Percentiles rank a stretch among this genome's conserved stretches.
Evolutionary conservation across 352 stramenopile species (phyloP).

Genomic region (Globisporangium alternatum): DNA sequence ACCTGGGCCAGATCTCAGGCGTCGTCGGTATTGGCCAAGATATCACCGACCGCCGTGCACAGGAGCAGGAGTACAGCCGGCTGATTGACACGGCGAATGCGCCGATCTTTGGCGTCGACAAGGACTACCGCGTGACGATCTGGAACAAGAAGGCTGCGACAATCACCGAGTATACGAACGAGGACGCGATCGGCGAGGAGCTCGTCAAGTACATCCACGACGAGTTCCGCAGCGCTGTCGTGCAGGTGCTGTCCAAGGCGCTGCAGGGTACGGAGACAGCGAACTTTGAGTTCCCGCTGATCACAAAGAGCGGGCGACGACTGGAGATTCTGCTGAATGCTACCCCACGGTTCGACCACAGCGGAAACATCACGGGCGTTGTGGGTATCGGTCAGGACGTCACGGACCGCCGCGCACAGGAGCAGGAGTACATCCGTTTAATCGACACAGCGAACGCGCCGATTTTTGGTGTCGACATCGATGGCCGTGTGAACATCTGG

Average conservation of each 20-base stretch:
- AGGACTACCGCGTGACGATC: conserved; percentile 64
- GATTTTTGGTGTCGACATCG: not conserved
- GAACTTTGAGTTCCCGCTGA: conserved; percentile 86
- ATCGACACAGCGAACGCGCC: not conserved
- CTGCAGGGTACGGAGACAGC: conserved; percentile 35
- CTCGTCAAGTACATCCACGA: not conserved
- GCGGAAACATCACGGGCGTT: not conserved
- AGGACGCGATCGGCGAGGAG: not conserved
- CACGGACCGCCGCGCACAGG: conserved; percentile 10
- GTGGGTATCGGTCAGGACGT: not conserved
- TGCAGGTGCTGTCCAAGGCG: not conserved
- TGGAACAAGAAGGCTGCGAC: conserved; percentile 66
- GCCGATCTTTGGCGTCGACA: conserved; percentile 75
- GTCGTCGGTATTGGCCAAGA: conserved; percentile 83
- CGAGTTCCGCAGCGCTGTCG: not conserved
- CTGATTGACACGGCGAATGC: conserved; percentile 77
- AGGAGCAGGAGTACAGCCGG: conserved; percentile 86
- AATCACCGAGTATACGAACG: not conserved
- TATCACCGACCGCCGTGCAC: conserved; percentile 77
- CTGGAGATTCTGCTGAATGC: not conserved
- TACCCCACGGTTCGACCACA: not conserved
- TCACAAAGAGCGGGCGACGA: conserved; percentile 41
- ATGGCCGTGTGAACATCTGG: conserved; percentile 15
- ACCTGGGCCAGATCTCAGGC: conserved; percentile 57
- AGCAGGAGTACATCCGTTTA: conserved; percentile 33